A percentile compares a stretch with the other conserved stretches of the same genome.
These are phyloP conservation scores for Spongispora temasekensis DNA, from an alignment of 1,284 basidiomycete genomes.

Conservation along the genomic window DNA sequence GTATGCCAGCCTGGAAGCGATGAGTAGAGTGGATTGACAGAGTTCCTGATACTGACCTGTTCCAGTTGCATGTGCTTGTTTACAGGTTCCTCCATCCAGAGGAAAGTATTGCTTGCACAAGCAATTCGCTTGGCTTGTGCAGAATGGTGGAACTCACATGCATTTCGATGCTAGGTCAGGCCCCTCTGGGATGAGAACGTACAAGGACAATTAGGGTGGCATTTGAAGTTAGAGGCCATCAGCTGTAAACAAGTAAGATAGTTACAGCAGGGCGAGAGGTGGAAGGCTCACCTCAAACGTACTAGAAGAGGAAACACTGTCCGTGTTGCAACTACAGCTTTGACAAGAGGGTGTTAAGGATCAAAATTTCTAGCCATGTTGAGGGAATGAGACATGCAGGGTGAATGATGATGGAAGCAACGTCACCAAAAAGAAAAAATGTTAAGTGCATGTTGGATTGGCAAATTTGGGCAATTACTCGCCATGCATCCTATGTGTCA, in stretches of 20 bases:
- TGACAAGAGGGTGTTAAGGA: no score
- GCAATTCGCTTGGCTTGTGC: constrained; percentile 1
- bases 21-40: not conserved
- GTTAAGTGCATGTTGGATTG: no score
- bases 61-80: not conserved
- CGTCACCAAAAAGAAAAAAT: no score
- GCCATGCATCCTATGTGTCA: no score
- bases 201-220: not conserved
- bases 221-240: not conserved
- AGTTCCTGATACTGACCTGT: not conserved
- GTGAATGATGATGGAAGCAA: no score
- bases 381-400: no score
- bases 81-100: not conserved
- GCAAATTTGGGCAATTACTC: no score
- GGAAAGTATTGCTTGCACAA: not conserved
- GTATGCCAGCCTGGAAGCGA: not conserved
- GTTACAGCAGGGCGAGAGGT: no score
- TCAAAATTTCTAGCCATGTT: no score
- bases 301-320: no score
- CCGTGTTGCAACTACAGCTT: no score
- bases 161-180: not conserved
- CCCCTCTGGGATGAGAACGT: not conserved
- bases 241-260: not conserved
- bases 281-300: no score
- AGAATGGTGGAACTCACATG: not conserved